phyloP scores from a whole-genome alignment of 179 eudicot species.

The Silene noctiflora region DNA sequence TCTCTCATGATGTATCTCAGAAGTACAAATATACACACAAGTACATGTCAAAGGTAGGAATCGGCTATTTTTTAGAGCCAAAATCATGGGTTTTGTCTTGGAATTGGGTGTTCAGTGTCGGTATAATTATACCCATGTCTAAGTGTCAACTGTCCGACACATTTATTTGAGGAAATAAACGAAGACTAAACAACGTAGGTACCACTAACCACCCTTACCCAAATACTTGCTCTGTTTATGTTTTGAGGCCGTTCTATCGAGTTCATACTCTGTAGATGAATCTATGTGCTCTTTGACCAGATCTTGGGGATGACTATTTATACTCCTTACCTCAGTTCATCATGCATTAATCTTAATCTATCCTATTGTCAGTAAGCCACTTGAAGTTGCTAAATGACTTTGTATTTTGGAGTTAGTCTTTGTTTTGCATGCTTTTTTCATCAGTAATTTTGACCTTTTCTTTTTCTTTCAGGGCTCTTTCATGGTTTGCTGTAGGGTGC shows the following conservation, averaged over 20 bases:
- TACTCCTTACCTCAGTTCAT: background rate
- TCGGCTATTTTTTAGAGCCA: background rate
- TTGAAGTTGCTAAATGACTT: background rate
- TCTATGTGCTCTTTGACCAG: background rate
- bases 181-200: background rate
- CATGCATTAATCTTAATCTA: background rate
- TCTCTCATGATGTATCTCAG: background rate
- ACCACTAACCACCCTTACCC: background rate
- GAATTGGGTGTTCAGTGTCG: too few species aligned
- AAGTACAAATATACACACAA: background rate
- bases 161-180: background rate
- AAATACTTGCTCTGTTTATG: background rate
- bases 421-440: background rate
- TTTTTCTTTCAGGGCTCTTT: slow-evolving; percentile 59
- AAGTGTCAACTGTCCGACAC: slow-evolving; percentile 2
- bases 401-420: slow-evolving; percentile 1
- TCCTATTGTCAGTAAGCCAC: too few species aligned
- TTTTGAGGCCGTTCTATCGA: background rate
- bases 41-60: background rate
- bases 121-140: background rate
- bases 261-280: background rate
- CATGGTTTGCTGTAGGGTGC: slow-evolving; percentile 99
- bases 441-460: slow-evolving; percentile 15
- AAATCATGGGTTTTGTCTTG: too few species aligned
- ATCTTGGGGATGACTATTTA: background rate